These are phyloP conservation scores for Volvox carteri DNA, from an alignment of 163 green algal species.

Conservation along the genomic window DNA sequence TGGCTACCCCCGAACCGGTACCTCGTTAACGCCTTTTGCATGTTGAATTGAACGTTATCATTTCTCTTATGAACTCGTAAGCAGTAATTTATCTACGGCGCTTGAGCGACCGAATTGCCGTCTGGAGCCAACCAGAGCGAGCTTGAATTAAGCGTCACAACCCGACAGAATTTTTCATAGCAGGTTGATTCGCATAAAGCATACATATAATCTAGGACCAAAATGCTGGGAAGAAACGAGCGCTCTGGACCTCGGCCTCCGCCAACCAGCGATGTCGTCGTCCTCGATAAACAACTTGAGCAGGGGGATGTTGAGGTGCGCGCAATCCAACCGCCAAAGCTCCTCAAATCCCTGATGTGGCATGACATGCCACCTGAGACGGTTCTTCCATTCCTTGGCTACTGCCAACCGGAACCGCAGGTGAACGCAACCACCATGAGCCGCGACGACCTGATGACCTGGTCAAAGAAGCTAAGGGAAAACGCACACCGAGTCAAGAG, in stretches of 20 bases:
- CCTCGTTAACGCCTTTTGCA: too few species aligned
- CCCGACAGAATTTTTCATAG: not conserved
- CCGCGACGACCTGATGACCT: slow-evolving; percentile 20
- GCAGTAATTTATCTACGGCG: too few species aligned
- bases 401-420: slow-evolving; percentile 11
- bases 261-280: not conserved
- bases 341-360: too few species aligned
- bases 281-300: slow-evolving; percentile 14
- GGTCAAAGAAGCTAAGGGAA: not conserved
- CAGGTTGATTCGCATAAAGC: not conserved
- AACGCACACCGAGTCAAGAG: not conserved
- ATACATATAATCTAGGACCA: not conserved
- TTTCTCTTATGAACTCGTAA: too few species aligned
- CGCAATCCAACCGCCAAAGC: too few species aligned
- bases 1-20: too few species aligned
- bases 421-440: slow-evolving; percentile 24
- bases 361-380: too few species aligned
- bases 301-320: slow-evolving; percentile 17
- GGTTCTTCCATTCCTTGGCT: not conserved
- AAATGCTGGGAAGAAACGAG: slow-evolving; percentile 6
- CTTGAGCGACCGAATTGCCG: too few species aligned
- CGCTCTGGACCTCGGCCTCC: slow-evolving; percentile 1
- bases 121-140: too few species aligned
- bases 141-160: too few species aligned
- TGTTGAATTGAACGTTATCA: too few species aligned